Base-by-base conservation (phyloP, 768 basidiomycete genomes). In the Tylopilus rubrobrunneus region DNA sequence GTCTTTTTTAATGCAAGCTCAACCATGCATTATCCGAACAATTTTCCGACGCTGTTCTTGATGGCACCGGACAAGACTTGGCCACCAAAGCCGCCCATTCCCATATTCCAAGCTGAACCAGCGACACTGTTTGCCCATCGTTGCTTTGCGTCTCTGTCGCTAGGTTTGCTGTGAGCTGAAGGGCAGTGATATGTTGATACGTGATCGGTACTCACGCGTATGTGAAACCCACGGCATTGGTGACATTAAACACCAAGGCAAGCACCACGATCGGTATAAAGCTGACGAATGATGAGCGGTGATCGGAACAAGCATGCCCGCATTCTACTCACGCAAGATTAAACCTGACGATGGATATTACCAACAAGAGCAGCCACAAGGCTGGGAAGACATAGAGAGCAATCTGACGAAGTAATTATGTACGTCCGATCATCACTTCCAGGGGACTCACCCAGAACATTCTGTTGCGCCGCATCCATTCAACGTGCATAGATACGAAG, bases 211-310 rank as follows among this genome's bases (percentile, higher is more conserved):
- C 86, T 64, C 69, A 91, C 91, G 89, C 91, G 65, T 92, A 98
- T 46, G 94, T 97, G 75, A 98, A 98, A 11, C 96, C 96, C 49
- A 98, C 76, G n/a, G 87, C 90, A 60, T 98, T 98, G 9, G 92
- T 93, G 48, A 93, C 66, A 69, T 99, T 98, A 81, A 99, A 98
- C 36, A 98, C 89, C 45, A 98, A 78, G 1, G 97, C 97, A 34
- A 99, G 84, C 39, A 86, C 70, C 50, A 98, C 94, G 60, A 98
- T 98, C 8, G 97, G 97, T 56, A 98, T 76, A 71, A 95, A 98
- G 9, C 94, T 97, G 65, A 40, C 42, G 37, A 52, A 39, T 17
- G 48, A 45, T 63, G 49, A 57, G 56, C 14, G 14, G 14, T 28
- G 36, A 50, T 57, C 50, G 25, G 49, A 31, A 49, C 51, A 39